phyloP scores from a whole-genome alignment of 2,329 filamentous ascomycete genomes.

The Aspergillus sp. region DNA sequence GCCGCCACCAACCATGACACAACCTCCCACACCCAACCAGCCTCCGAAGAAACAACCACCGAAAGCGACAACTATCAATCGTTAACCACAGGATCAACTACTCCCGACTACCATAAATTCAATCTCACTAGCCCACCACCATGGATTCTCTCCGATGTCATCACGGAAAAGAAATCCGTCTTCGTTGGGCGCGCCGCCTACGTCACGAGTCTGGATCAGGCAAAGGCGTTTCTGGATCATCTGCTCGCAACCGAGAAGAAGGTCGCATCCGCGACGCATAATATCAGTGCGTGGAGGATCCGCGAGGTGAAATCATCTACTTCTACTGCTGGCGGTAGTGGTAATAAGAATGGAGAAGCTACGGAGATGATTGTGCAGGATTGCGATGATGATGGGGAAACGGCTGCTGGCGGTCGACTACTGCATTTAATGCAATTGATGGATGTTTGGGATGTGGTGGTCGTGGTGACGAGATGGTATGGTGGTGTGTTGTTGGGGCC shows the following conservation, averaged over 20 bases:
- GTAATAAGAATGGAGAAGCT: slow-evolving; percentile 25
- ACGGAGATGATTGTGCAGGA: slow-evolving; percentile 71
- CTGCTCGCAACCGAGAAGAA: slow-evolving; percentile 81
- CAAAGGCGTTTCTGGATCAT: slow-evolving; percentile 69
- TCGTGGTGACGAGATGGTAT: slow-evolving; percentile 94
- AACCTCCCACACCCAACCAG: slow-evolving; percentile 7
- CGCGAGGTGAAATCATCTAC: slow-evolving; percentile 39
- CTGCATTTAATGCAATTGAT: slow-evolving; percentile 92
- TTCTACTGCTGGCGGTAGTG: background rate
- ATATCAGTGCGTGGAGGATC: slow-evolving; percentile 93
- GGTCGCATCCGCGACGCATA: slow-evolving; percentile 84
- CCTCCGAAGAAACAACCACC: background rate
- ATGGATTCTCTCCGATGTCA: slow-evolving; percentile 74
- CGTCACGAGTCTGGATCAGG: slow-evolving; percentile 70
- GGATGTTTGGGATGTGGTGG: slow-evolving; percentile 89
- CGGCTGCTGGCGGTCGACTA: slow-evolving; percentile 81
- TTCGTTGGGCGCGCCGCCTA: slow-evolving; percentile 77
- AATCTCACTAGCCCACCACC: slow-evolving; percentile 48
- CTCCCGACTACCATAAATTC: slow-evolving; percentile 27
- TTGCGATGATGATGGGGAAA: slow-evolving; percentile 94
- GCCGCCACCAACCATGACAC: background rate
- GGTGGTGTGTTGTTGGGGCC: slow-evolving; percentile 87
- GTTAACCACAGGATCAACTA: slow-evolving; percentile 14
- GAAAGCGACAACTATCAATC: background rate
- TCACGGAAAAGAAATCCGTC: slow-evolving; percentile 81